These are phyloP conservation scores for Penicillium malachiteum DNA, from an alignment of 495 filamentous ascomycete genomes.

Conservation along the genomic window DNA sequence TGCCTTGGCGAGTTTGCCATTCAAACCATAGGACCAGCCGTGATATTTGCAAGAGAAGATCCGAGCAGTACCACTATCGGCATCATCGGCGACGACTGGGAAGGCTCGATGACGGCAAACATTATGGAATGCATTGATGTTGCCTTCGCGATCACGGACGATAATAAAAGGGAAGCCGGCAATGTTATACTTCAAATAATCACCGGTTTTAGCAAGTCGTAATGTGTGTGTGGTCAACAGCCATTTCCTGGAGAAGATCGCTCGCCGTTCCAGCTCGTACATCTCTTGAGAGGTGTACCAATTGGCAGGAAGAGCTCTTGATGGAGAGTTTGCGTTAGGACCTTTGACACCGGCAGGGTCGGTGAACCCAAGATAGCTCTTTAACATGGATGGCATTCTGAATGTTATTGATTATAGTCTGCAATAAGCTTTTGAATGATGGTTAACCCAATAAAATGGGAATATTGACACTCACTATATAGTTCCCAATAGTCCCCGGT, in stretches of 20 bases:
- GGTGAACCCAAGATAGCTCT: slow-evolving; percentile 27
- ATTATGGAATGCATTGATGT: slow-evolving; percentile 59
- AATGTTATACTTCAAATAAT: slow-evolving; percentile 47
- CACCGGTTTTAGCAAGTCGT: slow-evolving; percentile 47
- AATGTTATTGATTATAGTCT: not conserved
- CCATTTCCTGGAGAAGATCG: slow-evolving; percentile 55
- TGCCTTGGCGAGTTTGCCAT: slow-evolving; percentile 55
- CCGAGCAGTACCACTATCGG: slow-evolving; percentile 44
- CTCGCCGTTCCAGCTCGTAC: slow-evolving; percentile 53
- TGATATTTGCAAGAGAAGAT: slow-evolving; percentile 60
- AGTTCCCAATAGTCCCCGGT: not conserved
- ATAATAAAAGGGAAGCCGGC: slow-evolving; percentile 52
- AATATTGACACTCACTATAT: not conserved
- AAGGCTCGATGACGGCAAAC: slow-evolving; percentile 58
- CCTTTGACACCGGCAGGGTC: slow-evolving; percentile 4
- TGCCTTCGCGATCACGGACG: slow-evolving; percentile 45
- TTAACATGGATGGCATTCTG: slow-evolving; percentile 17
- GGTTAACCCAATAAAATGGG: not conserved
- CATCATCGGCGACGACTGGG: slow-evolving; percentile 50
- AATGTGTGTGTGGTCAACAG: slow-evolving; percentile 51
- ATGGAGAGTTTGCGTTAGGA: slow-evolving; percentile 13
- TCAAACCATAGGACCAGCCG: slow-evolving; percentile 43
- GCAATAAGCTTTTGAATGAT: not conserved
- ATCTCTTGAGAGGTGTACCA: slow-evolving; percentile 52
- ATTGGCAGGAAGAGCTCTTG: slow-evolving; percentile 42